Evolutionary conservation across 768 basidiomycete genomes (phyloP).

Genomic region (Phallus indusiatus): DNA sequence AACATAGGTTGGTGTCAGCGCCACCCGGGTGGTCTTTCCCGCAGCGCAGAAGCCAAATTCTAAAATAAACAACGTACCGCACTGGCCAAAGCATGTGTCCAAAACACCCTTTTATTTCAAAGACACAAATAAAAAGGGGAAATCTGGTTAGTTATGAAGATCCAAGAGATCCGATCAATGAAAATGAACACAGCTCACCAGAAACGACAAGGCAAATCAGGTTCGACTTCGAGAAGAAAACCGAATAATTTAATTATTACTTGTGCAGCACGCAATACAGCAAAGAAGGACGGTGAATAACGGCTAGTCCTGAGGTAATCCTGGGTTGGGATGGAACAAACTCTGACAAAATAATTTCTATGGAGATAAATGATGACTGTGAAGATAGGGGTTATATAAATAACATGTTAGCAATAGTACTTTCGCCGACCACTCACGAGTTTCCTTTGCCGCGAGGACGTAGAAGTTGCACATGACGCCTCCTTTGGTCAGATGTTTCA

Average conservation of each 20-base stretch:
- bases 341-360: conserved; percentile 3
- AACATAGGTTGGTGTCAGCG: no score
- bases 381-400: not conserved
- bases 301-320: not conserved
- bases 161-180: not conserved
- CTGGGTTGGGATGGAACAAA: not conserved
- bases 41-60: not conserved
- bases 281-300: not conserved
- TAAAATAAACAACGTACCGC: not conserved
- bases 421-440: not conserved
- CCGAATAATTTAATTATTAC: not conserved
- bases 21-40: no score
- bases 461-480: not conserved
- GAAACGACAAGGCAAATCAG: not conserved
- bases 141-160: no score
- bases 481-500: not conserved
- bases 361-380: not conserved
- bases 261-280: not conserved
- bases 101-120: not conserved
- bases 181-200: not conserved
- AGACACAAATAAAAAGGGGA: not conserved
- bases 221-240: not conserved
- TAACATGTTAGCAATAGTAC: not conserved
- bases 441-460: not conserved
- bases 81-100: not conserved